phyloP scores from a whole-genome alignment of 495 filamentous ascomycete genomes.

The Lasiosphaeris hirsuta region DNA sequence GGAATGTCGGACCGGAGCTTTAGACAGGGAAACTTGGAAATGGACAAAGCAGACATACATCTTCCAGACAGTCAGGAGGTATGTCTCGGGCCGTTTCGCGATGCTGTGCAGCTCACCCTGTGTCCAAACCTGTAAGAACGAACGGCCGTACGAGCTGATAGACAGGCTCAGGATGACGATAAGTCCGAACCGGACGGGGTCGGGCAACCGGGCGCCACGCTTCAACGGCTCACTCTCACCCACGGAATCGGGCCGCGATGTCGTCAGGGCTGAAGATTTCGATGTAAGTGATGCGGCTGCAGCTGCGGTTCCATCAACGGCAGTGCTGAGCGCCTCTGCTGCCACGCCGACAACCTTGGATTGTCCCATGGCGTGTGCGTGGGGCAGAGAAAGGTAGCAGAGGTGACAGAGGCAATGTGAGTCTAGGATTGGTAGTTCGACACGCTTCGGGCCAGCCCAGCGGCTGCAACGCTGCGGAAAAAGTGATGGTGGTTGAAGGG shows the following conservation, averaged over 20 bases:
- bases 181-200: slow-evolving; percentile 56
- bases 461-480: not conserved
- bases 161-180: slow-evolving; percentile 61
- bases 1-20: not conserved
- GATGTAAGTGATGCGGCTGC: not conserved
- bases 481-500: not conserved
- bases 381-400: too few species aligned
- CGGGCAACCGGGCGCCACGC: slow-evolving; percentile 44
- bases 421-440: not conserved
- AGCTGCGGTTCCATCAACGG: slow-evolving; percentile 11
- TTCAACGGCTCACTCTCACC: not conserved
- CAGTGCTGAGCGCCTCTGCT: slow-evolving; percentile 7
- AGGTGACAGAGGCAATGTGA: too few species aligned
- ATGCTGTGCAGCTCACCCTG: slow-evolving; percentile 58
- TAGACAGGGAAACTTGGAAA: not conserved
- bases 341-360: not conserved
- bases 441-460: not conserved
- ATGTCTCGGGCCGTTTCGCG: slow-evolving; percentile 56
- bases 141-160: slow-evolving; percentile 55
- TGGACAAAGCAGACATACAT: slow-evolving; percentile 38
- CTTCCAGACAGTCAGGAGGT: slow-evolving; percentile 62
- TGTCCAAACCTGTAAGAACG: slow-evolving; percentile 46
- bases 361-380: too few species aligned
- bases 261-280: not conserved
- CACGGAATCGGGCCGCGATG: slow-evolving; percentile 4